Percentiles rank a stretch among this genome's conserved stretches.
Conservation (phyloP, 495 filamentous ascomycete genomes). For the Xylaria longipes region DNA sequence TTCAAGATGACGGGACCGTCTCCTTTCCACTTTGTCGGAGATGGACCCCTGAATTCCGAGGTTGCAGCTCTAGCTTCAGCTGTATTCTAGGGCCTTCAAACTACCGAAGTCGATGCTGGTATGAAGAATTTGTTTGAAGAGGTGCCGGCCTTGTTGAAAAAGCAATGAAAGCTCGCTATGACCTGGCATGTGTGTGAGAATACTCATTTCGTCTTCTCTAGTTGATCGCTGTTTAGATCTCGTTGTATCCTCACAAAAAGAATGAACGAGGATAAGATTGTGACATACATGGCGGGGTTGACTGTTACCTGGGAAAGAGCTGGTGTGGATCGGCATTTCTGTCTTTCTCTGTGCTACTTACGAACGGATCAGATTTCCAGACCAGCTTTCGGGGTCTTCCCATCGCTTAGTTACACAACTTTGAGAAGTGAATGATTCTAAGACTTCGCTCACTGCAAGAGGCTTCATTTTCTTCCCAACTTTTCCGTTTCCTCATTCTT, state of each 20-base stretch:
- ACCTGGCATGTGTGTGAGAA: neutral
- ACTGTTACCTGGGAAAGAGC: neutral
- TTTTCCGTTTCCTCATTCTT: constrained; percentile 20
- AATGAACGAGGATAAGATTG: neutral
- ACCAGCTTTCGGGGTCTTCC: neutral
- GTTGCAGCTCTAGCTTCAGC: neutral
- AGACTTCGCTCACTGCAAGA: neutral
- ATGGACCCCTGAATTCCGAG: neutral
- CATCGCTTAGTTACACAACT: neutral
- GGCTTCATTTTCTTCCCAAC: neutral
- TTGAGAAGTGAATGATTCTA: constrained; percentile 5
- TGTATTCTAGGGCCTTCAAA: neutral
- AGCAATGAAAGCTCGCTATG: neutral
- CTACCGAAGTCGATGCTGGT: neutral
- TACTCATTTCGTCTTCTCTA: neutral
- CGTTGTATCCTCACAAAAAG: neutral
- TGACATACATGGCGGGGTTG: constrained; percentile 6
- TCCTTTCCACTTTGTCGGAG: neutral
- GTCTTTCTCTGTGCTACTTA: neutral
- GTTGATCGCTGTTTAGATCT: neutral
- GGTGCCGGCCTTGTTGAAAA: neutral
- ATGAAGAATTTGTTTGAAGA: neutral
- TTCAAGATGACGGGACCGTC: neutral
- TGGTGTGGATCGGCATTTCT: neutral
- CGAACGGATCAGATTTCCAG: no score